Conservation (phyloP, 805 yeast species). For the Ogataea chonburiensis region DNA sequence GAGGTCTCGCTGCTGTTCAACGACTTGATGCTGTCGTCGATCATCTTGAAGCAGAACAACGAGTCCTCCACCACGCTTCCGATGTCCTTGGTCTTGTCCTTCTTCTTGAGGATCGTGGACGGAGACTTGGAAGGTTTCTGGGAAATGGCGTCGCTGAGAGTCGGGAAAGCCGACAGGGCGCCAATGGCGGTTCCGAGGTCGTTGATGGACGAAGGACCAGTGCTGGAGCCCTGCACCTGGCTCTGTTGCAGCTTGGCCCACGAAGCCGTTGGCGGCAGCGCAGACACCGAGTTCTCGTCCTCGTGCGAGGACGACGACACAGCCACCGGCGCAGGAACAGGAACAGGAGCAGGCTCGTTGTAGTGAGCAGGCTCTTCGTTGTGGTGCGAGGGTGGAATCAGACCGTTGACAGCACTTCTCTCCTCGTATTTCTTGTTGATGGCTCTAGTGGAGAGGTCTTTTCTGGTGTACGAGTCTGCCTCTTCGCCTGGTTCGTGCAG, state of each 20-base stretch:
- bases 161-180: conserved; percentile 31
- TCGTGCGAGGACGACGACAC: conserved; percentile 13
- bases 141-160: conserved; percentile 27
- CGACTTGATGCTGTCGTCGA: conserved; percentile 29
- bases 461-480: conserved; percentile 93
- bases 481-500: conserved; percentile 99
- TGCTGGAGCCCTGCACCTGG: conserved; percentile 16
- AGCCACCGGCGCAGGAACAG: conserved; percentile 3
- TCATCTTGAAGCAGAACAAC: conserved; percentile 24
- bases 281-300: conserved; percentile 17
- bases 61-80: conserved; percentile 24
- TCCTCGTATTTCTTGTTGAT: conserved; percentile 52
- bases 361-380: conserved; percentile 7
- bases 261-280: conserved; percentile 70
- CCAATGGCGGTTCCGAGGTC: conserved; percentile 12
- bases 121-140: conserved; percentile 21
- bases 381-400: conserved; percentile 27
- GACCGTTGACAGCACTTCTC: conserved; percentile 36
- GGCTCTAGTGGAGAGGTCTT: conserved; percentile 76
- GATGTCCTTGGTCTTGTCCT: conserved; percentile 30
- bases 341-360: conserved; percentile 14
- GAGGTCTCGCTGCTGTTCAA: conserved; percentile 25
- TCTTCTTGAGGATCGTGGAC: conserved; percentile 22
- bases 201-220: conserved; percentile 8
- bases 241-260: conserved; percentile 47